Conservation (phyloP, 2,329 filamentous ascomycete species). For the Alternaria sp. region DNA sequence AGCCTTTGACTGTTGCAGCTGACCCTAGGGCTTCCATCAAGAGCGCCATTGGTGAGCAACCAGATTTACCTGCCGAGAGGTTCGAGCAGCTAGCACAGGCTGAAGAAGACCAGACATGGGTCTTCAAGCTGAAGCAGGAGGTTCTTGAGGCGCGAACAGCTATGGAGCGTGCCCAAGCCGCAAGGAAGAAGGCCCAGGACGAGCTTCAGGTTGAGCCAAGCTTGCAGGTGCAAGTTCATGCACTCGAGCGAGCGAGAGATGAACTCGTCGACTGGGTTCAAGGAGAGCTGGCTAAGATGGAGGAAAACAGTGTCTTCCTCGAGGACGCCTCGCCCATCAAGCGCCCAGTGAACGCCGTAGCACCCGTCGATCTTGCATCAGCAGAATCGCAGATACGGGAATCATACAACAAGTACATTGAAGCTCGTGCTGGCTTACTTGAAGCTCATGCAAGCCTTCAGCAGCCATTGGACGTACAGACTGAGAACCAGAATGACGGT, state of each 20-base stretch:
- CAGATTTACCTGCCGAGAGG: slow-evolving; percentile 46
- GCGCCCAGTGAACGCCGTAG: slow-evolving; percentile 13
- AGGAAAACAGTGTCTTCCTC: slow-evolving; percentile 47
- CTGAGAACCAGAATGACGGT: background rate
- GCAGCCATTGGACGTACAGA: slow-evolving; percentile 3
- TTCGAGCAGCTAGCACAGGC: slow-evolving; percentile 34
- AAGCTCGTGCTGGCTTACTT: background rate
- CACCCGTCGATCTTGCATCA: slow-evolving; percentile 24
- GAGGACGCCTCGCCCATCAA: slow-evolving; percentile 47
- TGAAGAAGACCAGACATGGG: slow-evolving; percentile 33
- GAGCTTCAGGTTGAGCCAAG: slow-evolving; percentile 7
- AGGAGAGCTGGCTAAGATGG: slow-evolving; percentile 55
- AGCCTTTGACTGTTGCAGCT: slow-evolving; percentile 41
- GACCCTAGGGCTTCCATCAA: slow-evolving; percentile 41
- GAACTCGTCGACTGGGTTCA: slow-evolving; percentile 62
- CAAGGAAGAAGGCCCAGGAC: slow-evolving; percentile 25
- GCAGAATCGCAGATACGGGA: slow-evolving; percentile 37
- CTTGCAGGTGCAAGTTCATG: slow-evolving; percentile 45
- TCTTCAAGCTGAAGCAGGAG: slow-evolving; percentile 51
- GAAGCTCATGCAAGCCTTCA: slow-evolving; percentile 30
- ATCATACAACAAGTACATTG: slow-evolving; percentile 44
- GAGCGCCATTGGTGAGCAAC: slow-evolving; percentile 46
- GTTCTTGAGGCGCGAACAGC: slow-evolving; percentile 45
- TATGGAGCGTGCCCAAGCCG: slow-evolving; percentile 44
- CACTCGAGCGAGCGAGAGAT: slow-evolving; percentile 56